A percentile compares a stretch with the other conserved stretches of the same genome.
Evolutionary conservation across 495 filamentous ascomycete species (phyloP).

Genomic region (Xylaria acuta): DNA sequence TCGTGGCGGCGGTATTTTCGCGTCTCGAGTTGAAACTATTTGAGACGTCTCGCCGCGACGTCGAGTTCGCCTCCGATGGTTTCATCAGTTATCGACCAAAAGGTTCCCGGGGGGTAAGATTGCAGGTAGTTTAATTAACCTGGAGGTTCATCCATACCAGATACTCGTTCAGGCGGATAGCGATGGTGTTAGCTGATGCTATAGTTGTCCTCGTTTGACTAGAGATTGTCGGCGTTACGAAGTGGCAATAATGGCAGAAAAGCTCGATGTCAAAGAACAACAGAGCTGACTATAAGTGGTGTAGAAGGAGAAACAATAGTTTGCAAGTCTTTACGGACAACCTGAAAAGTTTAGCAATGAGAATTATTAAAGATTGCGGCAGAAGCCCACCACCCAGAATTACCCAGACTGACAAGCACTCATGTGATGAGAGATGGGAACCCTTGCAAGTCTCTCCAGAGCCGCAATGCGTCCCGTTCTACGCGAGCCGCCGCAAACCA

Average conservation of each 20-base stretch:
- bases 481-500: too few relatives aligned
- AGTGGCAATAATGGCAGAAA: too few relatives aligned
- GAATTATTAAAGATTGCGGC: too few relatives aligned
- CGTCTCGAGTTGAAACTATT: conserved; percentile 6
- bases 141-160: not conserved
- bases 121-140: not conserved
- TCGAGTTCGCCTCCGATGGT: not conserved
- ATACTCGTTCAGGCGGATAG: not conserved
- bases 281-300: not conserved
- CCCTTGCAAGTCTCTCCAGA: too few relatives aligned
- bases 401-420: too few relatives aligned
- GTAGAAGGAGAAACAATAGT: not conserved
- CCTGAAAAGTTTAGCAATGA: not conserved
- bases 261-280: not conserved
- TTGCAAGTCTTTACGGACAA: not conserved
- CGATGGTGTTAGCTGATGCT: not conserved
- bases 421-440: too few relatives aligned
- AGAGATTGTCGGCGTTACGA: not conserved
- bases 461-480: too few relatives aligned
- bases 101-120: not conserved
- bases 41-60: not conserved
- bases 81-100: not conserved
- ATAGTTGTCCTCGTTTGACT: not conserved
- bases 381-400: too few relatives aligned
- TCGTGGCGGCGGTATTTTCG: conserved; percentile 9